Evolutionary conservation across 805 yeast species (phyloP).

Genomic region (Nakazawaea ernobii): DNA sequence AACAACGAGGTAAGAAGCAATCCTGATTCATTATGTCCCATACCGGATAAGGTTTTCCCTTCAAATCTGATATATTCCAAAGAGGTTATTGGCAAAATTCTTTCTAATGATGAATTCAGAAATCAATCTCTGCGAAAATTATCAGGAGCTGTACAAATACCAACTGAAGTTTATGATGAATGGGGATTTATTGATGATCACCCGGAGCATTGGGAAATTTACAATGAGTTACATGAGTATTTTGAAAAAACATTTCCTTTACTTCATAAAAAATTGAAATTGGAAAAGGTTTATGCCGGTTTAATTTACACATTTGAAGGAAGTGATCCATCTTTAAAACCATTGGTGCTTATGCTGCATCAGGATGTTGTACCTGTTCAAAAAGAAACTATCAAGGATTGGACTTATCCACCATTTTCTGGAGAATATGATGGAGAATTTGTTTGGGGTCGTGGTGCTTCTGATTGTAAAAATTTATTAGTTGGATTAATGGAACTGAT

Average conservation of each 20-base stretch:
- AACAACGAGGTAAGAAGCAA: background rate
- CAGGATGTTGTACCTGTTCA: constrained; percentile 80
- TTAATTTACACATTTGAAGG: constrained; percentile 63
- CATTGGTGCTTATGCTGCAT: constrained; percentile 64
- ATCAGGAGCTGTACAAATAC: constrained; percentile 52
- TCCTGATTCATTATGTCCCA: constrained; percentile 20
- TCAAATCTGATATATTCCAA: constrained; percentile 8
- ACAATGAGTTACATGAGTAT: constrained; percentile 45
- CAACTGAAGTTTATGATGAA: constrained; percentile 56
- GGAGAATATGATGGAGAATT: constrained; percentile 58
- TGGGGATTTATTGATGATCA: constrained; percentile 37
- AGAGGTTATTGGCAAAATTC: constrained; percentile 23
- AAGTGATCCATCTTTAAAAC: constrained; percentile 42
- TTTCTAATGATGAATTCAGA: constrained; percentile 26
- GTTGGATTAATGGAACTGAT: constrained; percentile 59
- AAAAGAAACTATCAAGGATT: constrained; percentile 42
- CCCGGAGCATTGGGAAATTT: constrained; percentile 44
- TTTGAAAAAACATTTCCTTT: constrained; percentile 50
- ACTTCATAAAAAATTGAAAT: constrained; percentile 38
- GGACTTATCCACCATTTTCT: constrained; percentile 62
- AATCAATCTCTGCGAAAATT: constrained; percentile 35
- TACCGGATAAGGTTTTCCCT: constrained; percentile 18
- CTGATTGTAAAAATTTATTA: constrained; percentile 66
- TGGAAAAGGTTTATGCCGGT: constrained; percentile 53
- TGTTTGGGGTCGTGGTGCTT: constrained; percentile 70